These are phyloP conservation scores for Diplodia scrobiculata DNA, from an alignment of 2,329 filamentous ascomycete species.

Conservation along the genomic window DNA sequence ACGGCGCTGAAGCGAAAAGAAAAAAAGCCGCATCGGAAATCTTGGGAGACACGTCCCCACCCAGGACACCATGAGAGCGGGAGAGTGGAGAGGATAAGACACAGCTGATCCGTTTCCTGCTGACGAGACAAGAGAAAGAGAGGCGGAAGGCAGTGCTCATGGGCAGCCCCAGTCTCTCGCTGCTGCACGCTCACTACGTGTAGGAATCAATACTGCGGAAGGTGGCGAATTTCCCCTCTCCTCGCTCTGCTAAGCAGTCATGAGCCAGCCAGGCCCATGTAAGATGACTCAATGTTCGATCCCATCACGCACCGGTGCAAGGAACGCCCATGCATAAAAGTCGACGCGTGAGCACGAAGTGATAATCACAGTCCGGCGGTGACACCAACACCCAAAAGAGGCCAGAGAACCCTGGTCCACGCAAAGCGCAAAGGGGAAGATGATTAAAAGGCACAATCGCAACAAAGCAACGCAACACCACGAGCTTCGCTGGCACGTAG, in stretches of 20 bases:
- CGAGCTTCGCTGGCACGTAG: conserved; percentile 2
- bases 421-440: background rate
- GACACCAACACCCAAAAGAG: background rate
- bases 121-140: background rate
- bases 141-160: background rate
- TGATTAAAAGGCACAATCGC: background rate
- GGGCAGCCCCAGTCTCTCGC: background rate
- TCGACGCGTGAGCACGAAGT: background rate
- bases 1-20: background rate
- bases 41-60: background rate
- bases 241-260: background rate
- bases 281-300: background rate
- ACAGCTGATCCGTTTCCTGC: background rate
- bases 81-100: background rate
- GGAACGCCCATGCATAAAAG: background rate
- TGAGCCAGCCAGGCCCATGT: background rate
- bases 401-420: background rate
- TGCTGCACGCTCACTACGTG: background rate
- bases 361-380: background rate
- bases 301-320: background rate
- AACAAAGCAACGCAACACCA: conserved; percentile 3
- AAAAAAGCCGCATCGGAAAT: background rate
- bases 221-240: background rate
- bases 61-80: background rate
- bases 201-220: background rate